These are phyloP conservation scores for Yamadazyma songkhlaensis DNA, from an alignment of 1,139 yeast genomes.

Conservation along the genomic window DNA sequence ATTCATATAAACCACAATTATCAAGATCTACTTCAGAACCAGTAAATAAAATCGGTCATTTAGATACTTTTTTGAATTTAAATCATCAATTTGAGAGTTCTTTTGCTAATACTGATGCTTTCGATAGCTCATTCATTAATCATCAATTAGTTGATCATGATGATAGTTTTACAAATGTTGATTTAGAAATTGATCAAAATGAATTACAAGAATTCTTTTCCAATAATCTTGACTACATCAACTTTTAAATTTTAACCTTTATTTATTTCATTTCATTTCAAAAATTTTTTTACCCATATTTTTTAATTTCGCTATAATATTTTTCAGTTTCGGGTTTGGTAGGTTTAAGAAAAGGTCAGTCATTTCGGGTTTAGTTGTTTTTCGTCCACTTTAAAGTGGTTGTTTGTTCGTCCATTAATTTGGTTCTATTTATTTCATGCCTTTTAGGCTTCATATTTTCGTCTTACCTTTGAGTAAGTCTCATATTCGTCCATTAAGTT, in stretches of 20 bases:
- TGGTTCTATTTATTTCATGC: constrained; percentile 7
- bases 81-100: constrained; percentile 24
- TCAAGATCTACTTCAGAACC: constrained; percentile 24
- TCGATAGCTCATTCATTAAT: not conserved
- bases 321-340: not conserved
- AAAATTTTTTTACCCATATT: constrained; percentile 6
- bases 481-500: not conserved
- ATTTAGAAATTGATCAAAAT: not conserved
- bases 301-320: not conserved
- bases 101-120: constrained; percentile 2
- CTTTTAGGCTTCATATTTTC: constrained; percentile 3
- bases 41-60: constrained; percentile 13
- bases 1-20: constrained; percentile 29
- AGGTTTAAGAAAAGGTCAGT: not conserved
- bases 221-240: not conserved
- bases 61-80: constrained; percentile 33
- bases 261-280: not conserved
- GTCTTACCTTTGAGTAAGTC: not conserved
- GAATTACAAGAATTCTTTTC: not conserved
- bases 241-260: not conserved
- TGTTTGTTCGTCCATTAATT: constrained; percentile 10
- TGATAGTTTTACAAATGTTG: not conserved
- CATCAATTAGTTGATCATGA: constrained; percentile 1
- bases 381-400: constrained; percentile 1
- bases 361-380: not conserved